Evolutionary conservation across 176 grass and related monocot genomes (phyloP).

Genomic region (Bolboschoenus planiculmis): DNA sequence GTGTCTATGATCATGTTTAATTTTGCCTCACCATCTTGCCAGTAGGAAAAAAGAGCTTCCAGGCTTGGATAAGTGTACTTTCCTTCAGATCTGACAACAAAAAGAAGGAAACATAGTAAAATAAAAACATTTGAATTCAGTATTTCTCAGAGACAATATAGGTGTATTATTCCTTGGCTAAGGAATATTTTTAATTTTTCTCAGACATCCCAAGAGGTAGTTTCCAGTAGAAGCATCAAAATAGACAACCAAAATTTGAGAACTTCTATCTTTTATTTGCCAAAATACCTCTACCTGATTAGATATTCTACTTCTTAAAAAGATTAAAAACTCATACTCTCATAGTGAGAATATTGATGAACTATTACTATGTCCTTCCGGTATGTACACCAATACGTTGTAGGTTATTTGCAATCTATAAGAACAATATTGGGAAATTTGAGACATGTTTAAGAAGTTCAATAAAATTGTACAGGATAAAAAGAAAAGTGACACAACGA

Average conservation of each 20-base stretch:
- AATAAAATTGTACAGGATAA: no score
- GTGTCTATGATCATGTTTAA: slow-evolving; percentile 22
- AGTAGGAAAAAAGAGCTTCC: slow-evolving; percentile 18
- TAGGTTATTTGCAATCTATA: not conserved
- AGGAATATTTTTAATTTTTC: not conserved
- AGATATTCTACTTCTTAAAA: not conserved
- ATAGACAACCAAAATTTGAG: not conserved
- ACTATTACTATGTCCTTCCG: not conserved
- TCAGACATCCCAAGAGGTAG: not conserved
- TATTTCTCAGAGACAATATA: not conserved
- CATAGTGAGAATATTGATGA: not conserved
- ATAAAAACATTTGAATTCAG: not conserved
- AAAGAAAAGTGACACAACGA: no score
- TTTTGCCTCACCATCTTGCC: slow-evolving; percentile 28
- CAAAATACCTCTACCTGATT: not conserved
- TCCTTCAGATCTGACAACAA: slow-evolving; percentile 11
- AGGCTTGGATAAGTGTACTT: not conserved
- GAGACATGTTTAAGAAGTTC: not conserved
- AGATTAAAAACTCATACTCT: not conserved
- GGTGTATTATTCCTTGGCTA: not conserved
- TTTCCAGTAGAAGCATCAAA: not conserved
- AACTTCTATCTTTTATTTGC: not conserved
- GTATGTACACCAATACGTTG: not conserved
- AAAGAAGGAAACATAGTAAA: not conserved
- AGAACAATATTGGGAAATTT: not conserved